These are phyloP conservation scores for Grigorovia humatica DNA, from an alignment of 805 yeast species.

Conservation along the genomic window DNA sequence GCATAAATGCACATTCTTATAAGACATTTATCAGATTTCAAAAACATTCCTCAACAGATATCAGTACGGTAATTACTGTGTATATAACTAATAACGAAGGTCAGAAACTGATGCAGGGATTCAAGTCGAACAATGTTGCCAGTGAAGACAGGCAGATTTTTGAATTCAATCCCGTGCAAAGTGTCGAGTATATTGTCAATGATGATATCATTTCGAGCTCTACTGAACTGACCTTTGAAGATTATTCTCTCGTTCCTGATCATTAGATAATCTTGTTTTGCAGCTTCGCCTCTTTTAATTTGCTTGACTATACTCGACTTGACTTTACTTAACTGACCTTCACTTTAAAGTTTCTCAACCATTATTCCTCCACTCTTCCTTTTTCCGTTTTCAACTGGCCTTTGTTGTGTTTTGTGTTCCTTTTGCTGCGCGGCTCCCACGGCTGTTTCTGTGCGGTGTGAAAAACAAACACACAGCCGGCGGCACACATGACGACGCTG, in stretches of 20 bases:
- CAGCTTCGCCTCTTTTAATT: neutral
- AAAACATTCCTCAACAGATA: neutral
- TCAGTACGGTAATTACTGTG: neutral
- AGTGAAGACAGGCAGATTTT: neutral
- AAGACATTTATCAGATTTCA: constrained; percentile 1
- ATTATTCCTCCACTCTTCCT: too few relatives aligned
- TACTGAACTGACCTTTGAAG: neutral
- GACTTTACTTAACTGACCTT: neutral
- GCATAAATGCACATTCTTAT: constrained; percentile 1
- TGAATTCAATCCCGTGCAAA: neutral
- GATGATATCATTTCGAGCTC: constrained; percentile 4
- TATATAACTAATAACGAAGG: neutral
- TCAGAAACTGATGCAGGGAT: neutral
- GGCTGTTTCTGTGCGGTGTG: too few relatives aligned
- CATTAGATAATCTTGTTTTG: neutral
- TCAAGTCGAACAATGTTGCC: neutral
- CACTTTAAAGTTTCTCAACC: neutral
- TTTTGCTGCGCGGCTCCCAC: too few relatives aligned
- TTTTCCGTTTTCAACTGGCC: too few relatives aligned
- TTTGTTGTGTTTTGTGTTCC: too few relatives aligned
- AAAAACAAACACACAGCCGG: too few relatives aligned
- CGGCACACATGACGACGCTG: too few relatives aligned
- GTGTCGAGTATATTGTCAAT: neutral
- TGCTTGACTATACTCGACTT: too few relatives aligned
- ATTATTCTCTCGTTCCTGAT: neutral